These are phyloP conservation scores for Coffea humblotiana DNA, from an alignment of 305 asterid genomes.

Conservation along the genomic window DNA sequence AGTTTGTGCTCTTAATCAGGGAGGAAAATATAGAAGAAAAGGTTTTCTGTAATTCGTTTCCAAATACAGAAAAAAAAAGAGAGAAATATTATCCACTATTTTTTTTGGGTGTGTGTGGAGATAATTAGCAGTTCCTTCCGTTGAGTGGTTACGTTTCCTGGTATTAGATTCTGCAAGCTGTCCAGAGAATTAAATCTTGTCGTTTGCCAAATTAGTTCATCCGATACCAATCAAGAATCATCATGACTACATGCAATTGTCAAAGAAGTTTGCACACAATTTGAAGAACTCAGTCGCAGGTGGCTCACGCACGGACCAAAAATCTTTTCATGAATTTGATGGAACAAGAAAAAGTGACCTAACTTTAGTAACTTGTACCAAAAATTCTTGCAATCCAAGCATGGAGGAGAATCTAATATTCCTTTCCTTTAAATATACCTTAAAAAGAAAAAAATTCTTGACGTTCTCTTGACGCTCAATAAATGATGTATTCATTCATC, in stretches of 20 bases:
- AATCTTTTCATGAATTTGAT: conserved; percentile 5
- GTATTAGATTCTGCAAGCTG: conserved; percentile 10
- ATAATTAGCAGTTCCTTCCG: too few species aligned
- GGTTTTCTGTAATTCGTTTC: too few species aligned
- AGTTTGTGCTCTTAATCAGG: neutral
- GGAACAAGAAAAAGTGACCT: neutral
- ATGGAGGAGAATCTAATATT: conserved; percentile 7
- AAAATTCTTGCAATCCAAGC: conserved; percentile 10
- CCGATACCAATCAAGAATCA: neutral
- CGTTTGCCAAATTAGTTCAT: neutral
- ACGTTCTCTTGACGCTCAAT: neutral
- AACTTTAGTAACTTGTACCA: neutral
- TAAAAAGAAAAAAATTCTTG: neutral
- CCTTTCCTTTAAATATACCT: neutral
- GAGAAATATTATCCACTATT: too few species aligned
- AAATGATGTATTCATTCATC: neutral
- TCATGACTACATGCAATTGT: neutral
- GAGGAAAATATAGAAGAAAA: too few species aligned
- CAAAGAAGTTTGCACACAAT: neutral
- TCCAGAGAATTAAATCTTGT: neutral
- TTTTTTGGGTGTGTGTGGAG: too few species aligned
- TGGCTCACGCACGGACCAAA: neutral
- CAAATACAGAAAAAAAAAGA: too few species aligned
- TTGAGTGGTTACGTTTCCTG: neutral
- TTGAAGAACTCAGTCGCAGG: neutral